A percentile compares a stretch with the other conserved stretches of the same genome.
Evolutionary conservation across 768 basidiomycete genomes (phyloP).

Genomic region (Porpolomopsis calyptriformis): DNA sequence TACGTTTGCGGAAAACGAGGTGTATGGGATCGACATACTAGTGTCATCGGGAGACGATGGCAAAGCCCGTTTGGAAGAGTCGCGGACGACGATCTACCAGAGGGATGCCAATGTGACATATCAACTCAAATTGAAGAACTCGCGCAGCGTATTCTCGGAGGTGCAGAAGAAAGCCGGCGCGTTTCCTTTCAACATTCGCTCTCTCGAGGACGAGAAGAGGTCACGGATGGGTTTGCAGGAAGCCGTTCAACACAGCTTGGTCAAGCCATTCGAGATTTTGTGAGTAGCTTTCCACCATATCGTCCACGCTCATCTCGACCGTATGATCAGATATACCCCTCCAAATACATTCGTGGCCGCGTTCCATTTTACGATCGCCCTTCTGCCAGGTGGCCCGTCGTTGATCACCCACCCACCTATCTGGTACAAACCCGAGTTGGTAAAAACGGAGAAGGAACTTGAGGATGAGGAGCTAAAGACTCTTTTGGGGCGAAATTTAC

Average conservation of each 20-base stretch:
- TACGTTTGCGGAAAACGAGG: constrained; percentile 86
- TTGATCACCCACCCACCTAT: constrained; percentile 79
- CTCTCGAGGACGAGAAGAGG: constrained; percentile 91
- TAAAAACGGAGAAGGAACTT: constrained; percentile 83
- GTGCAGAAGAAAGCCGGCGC: constrained; percentile 96
- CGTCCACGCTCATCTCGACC: not conserved
- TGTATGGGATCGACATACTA: constrained; percentile 90
- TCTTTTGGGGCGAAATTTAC: constrained; percentile 64
- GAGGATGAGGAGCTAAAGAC: constrained; percentile 81
- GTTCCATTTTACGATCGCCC: constrained; percentile 95
- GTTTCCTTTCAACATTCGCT: constrained; percentile 95
- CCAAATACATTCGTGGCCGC: constrained; percentile 79
- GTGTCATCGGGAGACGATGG: constrained; percentile 83
- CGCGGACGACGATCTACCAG: constrained; percentile 89
- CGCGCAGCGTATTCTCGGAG: constrained; percentile 92
- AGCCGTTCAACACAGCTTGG: constrained; percentile 86
- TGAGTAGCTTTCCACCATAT: constrained; percentile 30
- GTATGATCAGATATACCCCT: constrained; percentile 56
- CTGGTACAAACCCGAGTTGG: constrained; percentile 89
- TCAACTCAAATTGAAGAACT: constrained; percentile 96
- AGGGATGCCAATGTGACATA: constrained; percentile 79
- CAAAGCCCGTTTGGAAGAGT: constrained; percentile 85
- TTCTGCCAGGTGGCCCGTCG: constrained; percentile 80
- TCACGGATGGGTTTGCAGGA: constrained; percentile 92
- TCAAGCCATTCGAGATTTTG: constrained; percentile 94